Conservation (phyloP, 495 filamentous ascomycete genomes). For the Penicillium silybi region DNA sequence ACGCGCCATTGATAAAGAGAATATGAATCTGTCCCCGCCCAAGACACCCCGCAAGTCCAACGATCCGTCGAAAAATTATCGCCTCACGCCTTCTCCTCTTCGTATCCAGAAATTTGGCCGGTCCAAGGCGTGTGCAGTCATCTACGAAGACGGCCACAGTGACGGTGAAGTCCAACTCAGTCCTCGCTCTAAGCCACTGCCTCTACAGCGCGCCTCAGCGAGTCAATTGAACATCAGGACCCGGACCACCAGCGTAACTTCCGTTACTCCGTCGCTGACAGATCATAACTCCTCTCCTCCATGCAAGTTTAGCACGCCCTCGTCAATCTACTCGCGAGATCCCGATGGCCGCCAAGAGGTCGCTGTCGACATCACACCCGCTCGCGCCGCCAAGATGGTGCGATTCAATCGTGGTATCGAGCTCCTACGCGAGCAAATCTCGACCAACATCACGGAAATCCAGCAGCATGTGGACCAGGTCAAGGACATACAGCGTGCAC, state of each 20-base stretch:
- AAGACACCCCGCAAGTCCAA: not conserved
- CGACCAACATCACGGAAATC: slow-evolving; percentile 19
- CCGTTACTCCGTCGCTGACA: not conserved
- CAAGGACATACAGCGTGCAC: slow-evolving; percentile 22
- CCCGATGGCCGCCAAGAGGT: not conserved
- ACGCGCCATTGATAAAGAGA: not conserved
- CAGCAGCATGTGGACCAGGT: slow-evolving; percentile 21
- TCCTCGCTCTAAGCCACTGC: slow-evolving; percentile 20
- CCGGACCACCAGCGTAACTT: not conserved
- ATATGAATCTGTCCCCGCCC: not conserved
- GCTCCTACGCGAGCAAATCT: slow-evolving; percentile 26
- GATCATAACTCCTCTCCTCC: not conserved
- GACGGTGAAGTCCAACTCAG: not conserved
- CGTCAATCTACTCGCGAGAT: not conserved
- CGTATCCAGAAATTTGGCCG: slow-evolving; percentile 5
- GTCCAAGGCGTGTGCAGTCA: slow-evolving; percentile 9
- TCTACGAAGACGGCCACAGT: not conserved
- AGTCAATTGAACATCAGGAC: slow-evolving; percentile 1
- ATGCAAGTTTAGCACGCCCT: not conserved
- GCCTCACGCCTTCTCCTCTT: slow-evolving; percentile 27
- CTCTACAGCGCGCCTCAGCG: slow-evolving; percentile 20
- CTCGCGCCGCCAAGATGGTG: slow-evolving; percentile 4
- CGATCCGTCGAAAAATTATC: not conserved
- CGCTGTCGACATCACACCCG: not conserved
- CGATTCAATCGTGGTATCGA: slow-evolving; percentile 23